Conservation (phyloP, 1,284 basidiomycete genomes). For the Malassezia restricta region DNA sequence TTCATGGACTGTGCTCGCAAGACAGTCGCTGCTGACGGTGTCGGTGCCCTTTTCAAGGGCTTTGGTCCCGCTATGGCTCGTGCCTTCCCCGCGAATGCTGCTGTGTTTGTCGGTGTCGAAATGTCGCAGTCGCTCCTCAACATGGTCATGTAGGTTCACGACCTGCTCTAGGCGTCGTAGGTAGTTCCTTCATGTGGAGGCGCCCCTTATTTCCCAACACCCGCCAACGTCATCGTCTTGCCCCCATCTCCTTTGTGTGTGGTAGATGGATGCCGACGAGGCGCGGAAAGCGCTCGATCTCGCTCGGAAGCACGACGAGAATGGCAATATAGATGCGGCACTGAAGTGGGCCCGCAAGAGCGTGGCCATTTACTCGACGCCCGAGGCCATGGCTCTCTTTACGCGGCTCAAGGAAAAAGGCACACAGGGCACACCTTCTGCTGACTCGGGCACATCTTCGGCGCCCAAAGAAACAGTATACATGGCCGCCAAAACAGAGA, state of each 20-base stretch:
- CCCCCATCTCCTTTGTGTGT: not conserved
- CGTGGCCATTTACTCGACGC: slow-evolving; percentile 67
- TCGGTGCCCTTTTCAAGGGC: slow-evolving; percentile 84
- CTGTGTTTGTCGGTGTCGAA: slow-evolving; percentile 82
- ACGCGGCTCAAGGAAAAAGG: slow-evolving; percentile 50
- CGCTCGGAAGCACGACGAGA: slow-evolving; percentile 35
- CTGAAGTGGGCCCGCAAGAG: slow-evolving; percentile 85
- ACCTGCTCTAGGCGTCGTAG: not conserved
- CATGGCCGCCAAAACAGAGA: not conserved
- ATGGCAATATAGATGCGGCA: slow-evolving; percentile 50
- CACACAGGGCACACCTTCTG: slow-evolving; percentile 36
- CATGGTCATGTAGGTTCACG: slow-evolving; percentile 49
- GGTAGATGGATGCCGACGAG: slow-evolving; percentile 32
- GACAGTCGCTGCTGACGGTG: slow-evolving; percentile 81
- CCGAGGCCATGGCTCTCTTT: slow-evolving; percentile 62
- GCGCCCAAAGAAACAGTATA: not conserved
- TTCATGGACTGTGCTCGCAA: slow-evolving; percentile 84
- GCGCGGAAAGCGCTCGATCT: slow-evolving; percentile 37
- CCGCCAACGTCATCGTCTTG: not conserved
- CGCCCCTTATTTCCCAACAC: too few species aligned
- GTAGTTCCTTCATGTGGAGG: not conserved
- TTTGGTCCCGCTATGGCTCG: slow-evolving; percentile 77
- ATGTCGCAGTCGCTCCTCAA: slow-evolving; percentile 63
- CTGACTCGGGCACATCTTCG: not conserved
- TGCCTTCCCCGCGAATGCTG: slow-evolving; percentile 72